A percentile compares a stretch with the other conserved stretches of the same genome.
Conservation (phyloP, 139 green algal species). For the Astrephomene gubernaculifera region DNA sequence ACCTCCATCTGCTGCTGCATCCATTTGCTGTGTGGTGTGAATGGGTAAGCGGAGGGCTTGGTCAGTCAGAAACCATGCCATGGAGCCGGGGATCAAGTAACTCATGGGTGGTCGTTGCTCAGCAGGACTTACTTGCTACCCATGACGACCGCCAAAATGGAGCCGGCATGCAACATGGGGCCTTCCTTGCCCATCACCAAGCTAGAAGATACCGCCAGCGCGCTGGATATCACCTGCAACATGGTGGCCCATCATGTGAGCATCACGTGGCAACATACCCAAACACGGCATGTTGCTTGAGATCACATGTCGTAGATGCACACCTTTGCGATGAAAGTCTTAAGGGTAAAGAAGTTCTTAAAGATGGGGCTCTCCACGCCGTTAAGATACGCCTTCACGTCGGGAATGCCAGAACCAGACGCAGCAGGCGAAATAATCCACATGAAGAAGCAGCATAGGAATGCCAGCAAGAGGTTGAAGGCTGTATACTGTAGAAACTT, state of each 20-base stretch:
- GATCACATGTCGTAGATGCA: constrained; percentile 53
- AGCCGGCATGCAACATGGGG: constrained; percentile 70
- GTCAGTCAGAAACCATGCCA: too few species aligned
- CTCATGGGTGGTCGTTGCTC: too few species aligned
- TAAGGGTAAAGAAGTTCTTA: constrained; percentile 69
- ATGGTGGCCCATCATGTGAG: too few species aligned
- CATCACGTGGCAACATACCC: too few species aligned
- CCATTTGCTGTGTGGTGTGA: constrained; percentile 63
- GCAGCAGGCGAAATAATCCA: constrained; percentile 67
- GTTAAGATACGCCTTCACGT: constrained; percentile 74
- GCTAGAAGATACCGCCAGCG: constrained; percentile 64
- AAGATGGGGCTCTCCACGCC: constrained; percentile 65
- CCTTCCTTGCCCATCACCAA: constrained; percentile 74
- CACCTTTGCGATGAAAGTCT: constrained; percentile 72
- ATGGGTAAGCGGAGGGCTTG: too few species aligned
- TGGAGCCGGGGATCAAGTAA: too few species aligned
- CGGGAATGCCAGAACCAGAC: constrained; percentile 69
- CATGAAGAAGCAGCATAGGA: constrained; percentile 56
- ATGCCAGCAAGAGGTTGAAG: constrained; percentile 66
- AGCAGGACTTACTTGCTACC: constrained; percentile 61
- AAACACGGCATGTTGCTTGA: too few species aligned
- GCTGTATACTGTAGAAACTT: constrained; percentile 62
- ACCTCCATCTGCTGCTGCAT: constrained; percentile 70
- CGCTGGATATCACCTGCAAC: constrained; percentile 63
- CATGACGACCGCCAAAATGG: constrained; percentile 70